Base-by-base conservation (phyloP, 805 yeast genomes). In the Brettanomyces naardenensis region DNA sequence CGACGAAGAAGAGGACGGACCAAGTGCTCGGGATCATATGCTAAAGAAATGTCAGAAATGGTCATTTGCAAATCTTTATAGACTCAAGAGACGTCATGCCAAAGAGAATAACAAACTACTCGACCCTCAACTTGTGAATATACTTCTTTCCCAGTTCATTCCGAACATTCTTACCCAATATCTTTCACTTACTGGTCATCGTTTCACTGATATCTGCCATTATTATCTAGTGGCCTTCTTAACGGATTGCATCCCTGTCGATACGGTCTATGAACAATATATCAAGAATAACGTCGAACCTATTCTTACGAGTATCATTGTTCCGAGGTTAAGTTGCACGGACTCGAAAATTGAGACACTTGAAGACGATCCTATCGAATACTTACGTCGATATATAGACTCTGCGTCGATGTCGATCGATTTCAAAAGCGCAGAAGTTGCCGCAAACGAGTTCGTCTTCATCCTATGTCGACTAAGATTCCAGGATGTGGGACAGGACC, bases 301-400 rank as follows among this genome's bases (percentile, higher is more conserved):
- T 5, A 62, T 90, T 19, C 64, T 90, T 26, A 63, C 78, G 10
- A 87, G 80, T 47, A 76, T 90, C 39, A 69, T 90, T 7, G 81
- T 72, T 59, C 95, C 95, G 2, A 62, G 82, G 40, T 59, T 90
- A 40, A 75, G 88, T 46, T 83, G 92, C 2, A 68, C 72, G 6
- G 79, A 78, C 38, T 77, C 71, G 5, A 75, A 77, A 15, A 63
- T 86, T 39, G 94, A 84, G 46, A 59, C 74, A 4, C 89, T 84
- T 61, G 94, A 87, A 44, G 77, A 72, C 44, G 96, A 89, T 49
- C 96, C 96, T 3, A 81, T 76, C 39, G 96, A 88, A 54, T 92
- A 86, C 56, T 77, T 90, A 39, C 84, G 86, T 56, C 66, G 78
- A 37, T 73, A 73, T 38, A 69, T 42, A 11, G 30, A 27, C 17